Percentiles rank a stretch among this genome's conserved stretches.
These are phyloP conservation scores for Epichloe hybrida DNA, from an alignment of 2,329 filamentous ascomycete genomes.

Conservation along the genomic window DNA sequence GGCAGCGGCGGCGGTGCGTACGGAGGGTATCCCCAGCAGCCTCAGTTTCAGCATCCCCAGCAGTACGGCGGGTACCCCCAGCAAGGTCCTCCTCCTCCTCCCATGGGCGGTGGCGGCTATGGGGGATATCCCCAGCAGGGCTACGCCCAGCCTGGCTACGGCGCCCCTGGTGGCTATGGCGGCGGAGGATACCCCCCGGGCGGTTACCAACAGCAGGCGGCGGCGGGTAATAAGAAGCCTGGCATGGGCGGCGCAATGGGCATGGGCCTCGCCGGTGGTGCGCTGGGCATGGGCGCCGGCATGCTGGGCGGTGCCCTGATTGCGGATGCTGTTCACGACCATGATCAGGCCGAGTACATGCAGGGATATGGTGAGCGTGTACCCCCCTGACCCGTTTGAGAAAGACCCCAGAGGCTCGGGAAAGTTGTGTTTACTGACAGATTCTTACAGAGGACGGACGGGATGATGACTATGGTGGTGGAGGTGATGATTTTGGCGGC, in stretches of 20 bases:
- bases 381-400: too few species aligned
- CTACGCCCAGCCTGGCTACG: constrained; percentile 17
- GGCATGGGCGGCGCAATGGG: constrained; percentile 21
- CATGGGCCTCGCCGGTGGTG: constrained; percentile 60
- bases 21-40: neutral
- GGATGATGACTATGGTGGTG: constrained; percentile 9
- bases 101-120: constrained; percentile 4
- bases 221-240: constrained; percentile 29
- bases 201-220: constrained; percentile 18
- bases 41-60: neutral
- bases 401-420: too few species aligned
- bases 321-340: constrained; percentile 50
- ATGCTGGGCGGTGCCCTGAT: constrained; percentile 65
- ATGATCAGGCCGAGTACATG: constrained; percentile 42
- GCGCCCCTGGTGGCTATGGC: constrained; percentile 18
- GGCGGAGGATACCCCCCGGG: constrained; percentile 10
- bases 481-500: constrained; percentile 10
- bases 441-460: constrained; percentile 16
- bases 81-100: constrained; percentile 6
- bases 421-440: neutral
- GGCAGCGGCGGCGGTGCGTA: constrained; percentile 8
- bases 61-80: constrained; percentile 2
- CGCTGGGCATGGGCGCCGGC: constrained; percentile 69
- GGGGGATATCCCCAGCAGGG: constrained; percentile 5
- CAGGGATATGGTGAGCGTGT: constrained; percentile 27